Evolutionary conservation across 345 rosid genomes (phyloP), one percentile per base, ranked within the genome.

Genomic region (Murraya koenigii): DNA sequence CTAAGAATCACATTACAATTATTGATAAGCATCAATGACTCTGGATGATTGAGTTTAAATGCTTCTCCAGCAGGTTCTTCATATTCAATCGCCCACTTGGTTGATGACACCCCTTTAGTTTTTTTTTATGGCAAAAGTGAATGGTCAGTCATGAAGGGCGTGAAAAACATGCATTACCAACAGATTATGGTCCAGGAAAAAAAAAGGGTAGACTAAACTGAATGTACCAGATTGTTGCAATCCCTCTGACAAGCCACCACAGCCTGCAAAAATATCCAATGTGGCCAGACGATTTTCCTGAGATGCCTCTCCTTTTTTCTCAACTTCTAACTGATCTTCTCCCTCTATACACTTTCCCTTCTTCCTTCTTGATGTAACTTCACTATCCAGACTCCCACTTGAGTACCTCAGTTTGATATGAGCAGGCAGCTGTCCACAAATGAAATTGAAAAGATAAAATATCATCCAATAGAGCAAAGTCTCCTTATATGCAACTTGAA

Each of bases 1-100:
- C 85, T 91, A 30, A 95, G 92, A 83, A 93, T 91, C 86, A 95
- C 98, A 81, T 95, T 95, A 83, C 96, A 93, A 83, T 93, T 93
- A 67, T 88, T 83, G 52, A 91, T 80, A 78, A 93, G 93, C 81
- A 93, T 87, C 77, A 82, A 80, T 36, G 96, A 68, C 81, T 86
- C 89, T 0, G 93, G 93, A 85, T 95, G 92, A 74, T 93, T 95
- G 63, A 82, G 78, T 75, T 66, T 79, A 71, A 93, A 95, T 35
- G 98, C 97, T 61, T 89, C 89, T 44, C 91, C 98, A 69, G 98
- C 99, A 81, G 94, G 94, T 71, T 90, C 97, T 65, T 95, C 99
- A 82, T 89, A 93, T 85, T 95, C 98, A 30, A 95, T 93, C 2
- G 99, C 95, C 99, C 99, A 88, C 38, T 85, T 95, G 39, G 99